Conservation (phyloP, 2,329 filamentous ascomycete genomes). For the Botrytis fragariae region DNA sequence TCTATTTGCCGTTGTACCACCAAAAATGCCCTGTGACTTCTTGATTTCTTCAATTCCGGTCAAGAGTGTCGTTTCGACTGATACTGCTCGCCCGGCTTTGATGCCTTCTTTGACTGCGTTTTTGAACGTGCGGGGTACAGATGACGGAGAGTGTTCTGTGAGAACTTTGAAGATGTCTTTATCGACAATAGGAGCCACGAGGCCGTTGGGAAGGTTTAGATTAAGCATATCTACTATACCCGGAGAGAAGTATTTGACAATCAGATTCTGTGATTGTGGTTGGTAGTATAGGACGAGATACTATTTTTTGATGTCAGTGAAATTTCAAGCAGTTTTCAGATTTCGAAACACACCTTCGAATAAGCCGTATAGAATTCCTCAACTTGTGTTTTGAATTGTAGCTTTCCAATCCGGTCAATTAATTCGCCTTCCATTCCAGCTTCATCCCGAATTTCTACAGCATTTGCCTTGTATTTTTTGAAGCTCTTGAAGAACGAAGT, state of each 20-base stretch:
- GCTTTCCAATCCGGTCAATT: conserved; percentile 39
- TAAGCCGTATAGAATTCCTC: conserved; percentile 46
- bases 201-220: conserved; percentile 39
- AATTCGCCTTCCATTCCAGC: conserved; percentile 45
- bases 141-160: conserved; percentile 43
- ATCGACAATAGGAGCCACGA: conserved; percentile 42
- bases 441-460: conserved; percentile 28
- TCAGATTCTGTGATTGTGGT: conserved; percentile 34
- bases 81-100: conserved; percentile 31
- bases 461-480: conserved; percentile 28
- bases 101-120: conserved; percentile 43
- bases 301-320: conserved; percentile 29
- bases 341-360: conserved; percentile 38
- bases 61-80: conserved; percentile 34
- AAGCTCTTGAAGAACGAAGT: conserved; percentile 35
- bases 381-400: conserved; percentile 42
- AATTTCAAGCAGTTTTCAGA: background rate
- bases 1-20: conserved; percentile 1
- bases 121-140: conserved; percentile 46
- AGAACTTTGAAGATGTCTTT: conserved; percentile 57
- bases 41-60: conserved; percentile 32
- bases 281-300: conserved; percentile 43
- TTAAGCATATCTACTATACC: conserved; percentile 49
- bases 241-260: conserved; percentile 48
- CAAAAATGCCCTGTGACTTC: conserved; percentile 25